These are phyloP conservation scores for Choricystis sp. DNA, from an alignment of 139 green algal genomes.

Conservation along the genomic window DNA sequence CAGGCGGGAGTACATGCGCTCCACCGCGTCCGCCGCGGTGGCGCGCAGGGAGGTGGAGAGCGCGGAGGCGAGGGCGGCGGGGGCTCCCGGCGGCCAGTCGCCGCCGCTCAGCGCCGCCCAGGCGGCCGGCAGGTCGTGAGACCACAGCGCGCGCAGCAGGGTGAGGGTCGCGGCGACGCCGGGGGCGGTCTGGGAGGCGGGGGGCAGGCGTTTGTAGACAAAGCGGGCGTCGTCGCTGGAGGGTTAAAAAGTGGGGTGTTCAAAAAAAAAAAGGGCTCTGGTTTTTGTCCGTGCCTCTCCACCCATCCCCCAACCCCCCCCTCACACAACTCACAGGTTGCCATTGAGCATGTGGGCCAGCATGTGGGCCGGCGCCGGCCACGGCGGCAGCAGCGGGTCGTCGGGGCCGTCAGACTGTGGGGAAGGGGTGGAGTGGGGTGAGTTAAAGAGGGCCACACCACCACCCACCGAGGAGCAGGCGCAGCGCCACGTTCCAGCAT, in stretches of 20 bases:
- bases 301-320: neutral
- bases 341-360: neutral
- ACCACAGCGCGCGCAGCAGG: neutral
- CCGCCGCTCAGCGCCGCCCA: too few relatives aligned
- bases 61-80: neutral
- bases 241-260: neutral
- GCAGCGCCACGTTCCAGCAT: too few relatives aligned
- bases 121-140: neutral
- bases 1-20: neutral
- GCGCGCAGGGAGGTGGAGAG: neutral
- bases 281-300: neutral
- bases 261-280: neutral
- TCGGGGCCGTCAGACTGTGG: neutral
- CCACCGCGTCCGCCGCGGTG: neutral
- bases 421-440: too few relatives aligned
- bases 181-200: neutral
- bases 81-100: too few relatives aligned
- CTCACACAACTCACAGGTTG: neutral
- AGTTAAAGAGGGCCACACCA: too few relatives aligned
- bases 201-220: neutral
- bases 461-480: too few relatives aligned
- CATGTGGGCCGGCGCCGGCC: neutral
- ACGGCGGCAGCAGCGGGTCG: neutral
- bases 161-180: neutral
- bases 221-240: neutral